Conservation (phyloP, 768 basidiomycete species). For the Kwoniella bestiolae region DNA sequence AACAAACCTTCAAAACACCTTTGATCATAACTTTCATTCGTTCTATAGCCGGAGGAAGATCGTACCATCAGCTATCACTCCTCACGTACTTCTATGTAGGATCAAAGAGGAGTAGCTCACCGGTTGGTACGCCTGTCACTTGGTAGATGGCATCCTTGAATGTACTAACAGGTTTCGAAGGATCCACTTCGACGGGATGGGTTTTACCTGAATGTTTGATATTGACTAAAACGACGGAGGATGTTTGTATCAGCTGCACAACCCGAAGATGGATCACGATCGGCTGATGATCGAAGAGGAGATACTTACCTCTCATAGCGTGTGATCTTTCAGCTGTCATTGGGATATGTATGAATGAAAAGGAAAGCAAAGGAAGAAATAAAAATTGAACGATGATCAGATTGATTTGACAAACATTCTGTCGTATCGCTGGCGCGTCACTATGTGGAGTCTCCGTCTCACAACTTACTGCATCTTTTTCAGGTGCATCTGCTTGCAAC, state of each 20-base stretch:
- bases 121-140: constrained; percentile 72
- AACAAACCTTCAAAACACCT: constrained; percentile 77
- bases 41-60: no score
- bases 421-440: constrained; percentile 9
- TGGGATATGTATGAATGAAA: not conserved
- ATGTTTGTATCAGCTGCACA: not conserved
- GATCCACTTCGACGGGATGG: constrained; percentile 72
- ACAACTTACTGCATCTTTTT: no score
- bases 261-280: not conserved
- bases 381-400: not conserved
- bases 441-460: constrained; percentile 6
- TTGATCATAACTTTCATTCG: constrained; percentile 99
- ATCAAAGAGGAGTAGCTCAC: no score
- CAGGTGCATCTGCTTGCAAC: no score
- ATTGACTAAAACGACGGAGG: constrained; percentile 62
- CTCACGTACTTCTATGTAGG: no score
- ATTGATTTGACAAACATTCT: not conserved
- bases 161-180: constrained; percentile 66
- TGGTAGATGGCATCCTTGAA: constrained; percentile 86
- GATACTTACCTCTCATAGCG: constrained; percentile 13
- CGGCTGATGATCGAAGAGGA: not conserved
- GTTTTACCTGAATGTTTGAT: constrained; percentile 90
- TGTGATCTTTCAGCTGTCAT: constrained; percentile 7
- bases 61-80: no score
- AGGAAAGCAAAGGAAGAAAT: not conserved